These are phyloP conservation scores for Teratosphaeria nubilosa DNA, from an alignment of 2,329 filamentous ascomycete genomes.

Conservation along the genomic window DNA sequence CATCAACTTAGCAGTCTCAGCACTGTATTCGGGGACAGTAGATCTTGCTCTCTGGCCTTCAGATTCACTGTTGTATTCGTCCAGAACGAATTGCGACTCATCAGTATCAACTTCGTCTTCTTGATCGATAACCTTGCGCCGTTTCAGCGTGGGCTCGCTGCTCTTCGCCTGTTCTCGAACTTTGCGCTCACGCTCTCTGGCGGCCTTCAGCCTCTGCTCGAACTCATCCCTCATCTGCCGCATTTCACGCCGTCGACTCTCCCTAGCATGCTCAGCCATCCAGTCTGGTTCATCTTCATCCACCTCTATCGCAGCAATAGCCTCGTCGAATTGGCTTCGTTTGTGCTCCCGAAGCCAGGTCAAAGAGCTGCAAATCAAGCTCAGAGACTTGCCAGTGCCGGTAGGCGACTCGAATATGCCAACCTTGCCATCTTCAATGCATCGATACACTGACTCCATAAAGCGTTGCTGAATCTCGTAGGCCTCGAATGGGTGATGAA, in stretches of 20 bases:
- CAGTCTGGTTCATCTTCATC: conserved; percentile 68
- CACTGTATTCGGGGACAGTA: conserved; percentile 40
- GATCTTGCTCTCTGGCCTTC: conserved; percentile 28
- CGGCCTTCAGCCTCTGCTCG: conserved; percentile 57
- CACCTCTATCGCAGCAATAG: conserved; percentile 36
- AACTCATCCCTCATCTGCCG: conserved; percentile 59
- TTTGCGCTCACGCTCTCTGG: conserved; percentile 53
- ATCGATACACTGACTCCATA: conserved; percentile 72
- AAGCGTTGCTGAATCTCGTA: conserved; percentile 83
- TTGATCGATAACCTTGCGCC: conserved; percentile 26
- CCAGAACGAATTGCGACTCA: conserved; percentile 64
- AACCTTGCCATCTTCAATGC: conserved; percentile 68
- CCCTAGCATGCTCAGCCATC: conserved; percentile 68
- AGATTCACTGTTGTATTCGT: conserved; percentile 60
- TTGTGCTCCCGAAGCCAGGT: conserved; percentile 88
- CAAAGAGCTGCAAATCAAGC: conserved; percentile 76
- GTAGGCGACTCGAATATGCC: conserved; percentile 93
- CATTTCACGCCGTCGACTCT: conserved; percentile 57
- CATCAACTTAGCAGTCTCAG: conserved; percentile 65
- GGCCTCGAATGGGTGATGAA: conserved; percentile 78
- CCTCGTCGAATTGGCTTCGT: conserved; percentile 46
- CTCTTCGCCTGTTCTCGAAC: conserved; percentile 40
- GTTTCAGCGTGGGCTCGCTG: conserved; percentile 40
- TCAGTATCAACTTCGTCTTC: conserved; percentile 28
- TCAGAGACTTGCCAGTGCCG: conserved; percentile 77